Evolutionary conservation across 2,329 filamentous ascomycete species (phyloP).

Genomic region (Stachybotrys elegans): DNA sequence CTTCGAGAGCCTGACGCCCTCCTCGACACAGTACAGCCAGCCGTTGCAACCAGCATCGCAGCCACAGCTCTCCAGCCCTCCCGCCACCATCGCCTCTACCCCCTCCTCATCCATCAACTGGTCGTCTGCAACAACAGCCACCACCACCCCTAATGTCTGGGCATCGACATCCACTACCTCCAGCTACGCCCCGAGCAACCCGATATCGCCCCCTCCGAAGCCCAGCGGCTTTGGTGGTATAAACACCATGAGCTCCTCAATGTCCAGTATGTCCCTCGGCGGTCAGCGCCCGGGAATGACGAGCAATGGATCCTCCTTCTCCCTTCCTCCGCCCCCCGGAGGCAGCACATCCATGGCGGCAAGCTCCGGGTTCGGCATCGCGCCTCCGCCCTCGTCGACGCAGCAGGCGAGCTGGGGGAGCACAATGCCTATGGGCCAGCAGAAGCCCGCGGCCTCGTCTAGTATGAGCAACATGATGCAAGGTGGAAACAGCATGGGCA

Average conservation of each 20-base stretch:
- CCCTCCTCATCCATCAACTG: constrained; percentile 44
- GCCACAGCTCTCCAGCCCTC: constrained; percentile 20
- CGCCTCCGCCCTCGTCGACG: constrained; percentile 35
- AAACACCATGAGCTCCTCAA: constrained; percentile 34
- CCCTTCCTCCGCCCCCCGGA: constrained; percentile 50
- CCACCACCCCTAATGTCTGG: constrained; percentile 40
- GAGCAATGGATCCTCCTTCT: constrained; percentile 42
- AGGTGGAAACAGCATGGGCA: constrained; percentile 20
- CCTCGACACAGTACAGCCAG: constrained; percentile 58
- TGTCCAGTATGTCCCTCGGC: constrained; percentile 44
- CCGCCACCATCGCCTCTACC: constrained; percentile 11
- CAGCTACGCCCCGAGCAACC: constrained; percentile 16
- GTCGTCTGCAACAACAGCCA: constrained; percentile 27
- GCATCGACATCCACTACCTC: constrained; percentile 31
- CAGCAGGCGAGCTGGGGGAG: constrained; percentile 18
- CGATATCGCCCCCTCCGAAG: constrained; percentile 13
- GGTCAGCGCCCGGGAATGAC: constrained; percentile 33
- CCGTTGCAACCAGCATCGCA: constrained; percentile 45
- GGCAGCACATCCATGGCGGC: constrained; percentile 15
- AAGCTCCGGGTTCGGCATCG: constrained; percentile 40
- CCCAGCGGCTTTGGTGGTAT: constrained; percentile 31
- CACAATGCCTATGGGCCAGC: constrained; percentile 9
- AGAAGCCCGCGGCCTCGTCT: constrained; percentile 9
- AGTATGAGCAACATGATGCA: constrained; percentile 19
- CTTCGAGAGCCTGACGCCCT: constrained; percentile 52